Evolutionary conservation across 306 rosid genomes (phyloP), one percentile per base, ranked within the genome.

Genomic region (Myrica gale): DNA sequence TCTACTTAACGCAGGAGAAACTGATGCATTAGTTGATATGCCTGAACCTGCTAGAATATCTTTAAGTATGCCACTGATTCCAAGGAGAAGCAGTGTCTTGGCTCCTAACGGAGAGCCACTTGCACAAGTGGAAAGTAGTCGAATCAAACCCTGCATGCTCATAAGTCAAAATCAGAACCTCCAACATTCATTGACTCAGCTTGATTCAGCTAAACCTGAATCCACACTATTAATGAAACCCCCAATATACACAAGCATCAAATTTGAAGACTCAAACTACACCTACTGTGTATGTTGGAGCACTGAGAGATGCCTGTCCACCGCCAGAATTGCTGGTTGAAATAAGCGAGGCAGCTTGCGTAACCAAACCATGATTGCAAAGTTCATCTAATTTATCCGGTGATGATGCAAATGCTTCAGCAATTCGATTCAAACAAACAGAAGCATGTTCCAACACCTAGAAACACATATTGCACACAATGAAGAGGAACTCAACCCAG

Each of bases 381-480:
- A 92, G 69, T 77, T 96, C 97, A 67, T 96, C 99, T 72, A 96
- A 85, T 81, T 92, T 96, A 78, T 96, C 99, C 5, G 99, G 89
- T 57, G 94, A 87, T 37, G 97, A 89, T 37, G 98, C 96, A 85
- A 96, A 96, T 67, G 99, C 93, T 82, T 96, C 99, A 21, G 99
- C 98, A 90, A 96, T 96, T 79, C 99, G 96, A 68, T 98, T 96
- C 89, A 96, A 85, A 82, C 99, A 96, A 69, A 96, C 91, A 76
- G 99, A 96, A 54, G 99, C 99, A 66, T 96, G 98, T 85, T 96
- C 99, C 91, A 96, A 83, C 72, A 96, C 99, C 99, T 95, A 78
- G 83, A 81, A 81, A 53, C 56, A 75, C 56, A 67, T 55, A 60
- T 43, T 26, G 39, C 69, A 57, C 48, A 52, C 8, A 55, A 66